These are phyloP conservation scores for Aeschynomene evenia DNA, from an alignment of 306 rosid species.

Conservation along the genomic window DNA sequence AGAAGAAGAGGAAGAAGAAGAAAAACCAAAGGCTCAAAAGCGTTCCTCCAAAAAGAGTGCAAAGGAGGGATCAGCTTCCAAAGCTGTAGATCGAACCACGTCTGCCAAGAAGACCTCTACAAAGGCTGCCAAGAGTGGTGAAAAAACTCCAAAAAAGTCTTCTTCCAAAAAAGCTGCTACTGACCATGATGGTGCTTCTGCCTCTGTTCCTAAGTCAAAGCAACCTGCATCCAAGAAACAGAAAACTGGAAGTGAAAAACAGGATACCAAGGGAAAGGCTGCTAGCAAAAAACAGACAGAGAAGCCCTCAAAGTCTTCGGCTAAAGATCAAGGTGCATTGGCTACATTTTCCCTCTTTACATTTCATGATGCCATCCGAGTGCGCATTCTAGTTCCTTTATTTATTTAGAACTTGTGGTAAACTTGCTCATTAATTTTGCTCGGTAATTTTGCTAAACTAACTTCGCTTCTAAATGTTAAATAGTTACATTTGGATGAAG, in stretches of 20 bases:
- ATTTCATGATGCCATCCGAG: background rate
- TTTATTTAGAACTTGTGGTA: background rate
- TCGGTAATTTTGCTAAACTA: background rate
- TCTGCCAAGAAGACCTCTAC: conserved; percentile 57
- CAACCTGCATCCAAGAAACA: conserved; percentile 53
- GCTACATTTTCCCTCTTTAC: background rate
- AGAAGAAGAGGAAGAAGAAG: conserved; percentile 60
- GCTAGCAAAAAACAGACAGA: conserved; percentile 54
- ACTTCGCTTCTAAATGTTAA: background rate
- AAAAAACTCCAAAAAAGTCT: conserved; percentile 44
- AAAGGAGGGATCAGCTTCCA: conserved; percentile 54
- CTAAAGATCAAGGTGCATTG: conserved; percentile 73
- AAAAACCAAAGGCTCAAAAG: conserved; percentile 46
- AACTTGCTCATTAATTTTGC: too few species aligned
- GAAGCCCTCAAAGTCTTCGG: conserved; percentile 56
- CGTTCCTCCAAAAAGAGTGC: conserved; percentile 52
- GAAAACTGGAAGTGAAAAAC: conserved; percentile 51
- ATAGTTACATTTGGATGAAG: background rate
- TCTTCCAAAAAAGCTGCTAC: conserved; percentile 43
- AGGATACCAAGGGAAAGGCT: conserved; percentile 48
- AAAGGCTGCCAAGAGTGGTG: conserved; percentile 47
- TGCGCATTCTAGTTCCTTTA: background rate
- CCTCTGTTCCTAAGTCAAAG: conserved; percentile 61
- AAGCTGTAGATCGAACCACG: conserved; percentile 45
- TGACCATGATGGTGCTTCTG: conserved; percentile 56